Evolutionary conservation across 2,329 filamentous ascomycete species (phyloP).

Genomic region (Helotiales sp.): DNA sequence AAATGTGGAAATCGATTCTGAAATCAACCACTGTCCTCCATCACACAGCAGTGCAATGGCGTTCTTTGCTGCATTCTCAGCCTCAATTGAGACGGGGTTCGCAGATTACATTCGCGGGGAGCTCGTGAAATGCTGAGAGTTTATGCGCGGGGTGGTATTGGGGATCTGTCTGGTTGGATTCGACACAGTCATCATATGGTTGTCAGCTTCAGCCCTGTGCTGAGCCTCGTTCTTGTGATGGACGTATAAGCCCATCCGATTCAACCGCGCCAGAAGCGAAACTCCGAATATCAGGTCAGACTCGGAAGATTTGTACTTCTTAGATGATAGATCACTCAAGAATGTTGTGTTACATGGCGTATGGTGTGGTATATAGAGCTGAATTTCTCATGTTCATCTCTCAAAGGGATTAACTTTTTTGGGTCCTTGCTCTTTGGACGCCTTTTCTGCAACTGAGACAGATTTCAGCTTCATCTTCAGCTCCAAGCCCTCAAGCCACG

Average conservation of each 20-base stretch:
- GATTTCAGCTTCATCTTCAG: background rate
- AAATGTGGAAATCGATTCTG: slow-evolving; percentile 51
- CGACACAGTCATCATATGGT: background rate
- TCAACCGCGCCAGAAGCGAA: background rate
- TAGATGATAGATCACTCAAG: background rate
- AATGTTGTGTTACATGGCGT: slow-evolving; percentile 2
- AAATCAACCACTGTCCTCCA: slow-evolving; percentile 54
- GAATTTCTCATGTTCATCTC: background rate
- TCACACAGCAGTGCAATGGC: slow-evolving; percentile 55
- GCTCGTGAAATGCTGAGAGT: slow-evolving; percentile 12
- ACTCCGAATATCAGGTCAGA: slow-evolving; percentile 1
- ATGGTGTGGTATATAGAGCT: background rate
- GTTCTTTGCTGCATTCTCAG: slow-evolving; percentile 59
- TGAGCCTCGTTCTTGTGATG: background rate
- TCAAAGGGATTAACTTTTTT: background rate
- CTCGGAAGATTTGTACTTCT: background rate
- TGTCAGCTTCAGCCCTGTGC: background rate
- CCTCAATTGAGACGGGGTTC: slow-evolving; percentile 57
- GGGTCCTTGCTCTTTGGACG: no score
- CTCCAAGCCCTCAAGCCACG: background rate
- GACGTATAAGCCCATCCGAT: background rate
- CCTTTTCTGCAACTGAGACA: background rate
- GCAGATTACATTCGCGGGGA: slow-evolving; percentile 48
- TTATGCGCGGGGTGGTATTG: background rate
- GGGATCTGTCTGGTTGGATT: background rate